These are phyloP conservation scores for Trametes cinnabarina DNA, from an alignment of 768 basidiomycete genomes.

Conservation along the genomic window DNA sequence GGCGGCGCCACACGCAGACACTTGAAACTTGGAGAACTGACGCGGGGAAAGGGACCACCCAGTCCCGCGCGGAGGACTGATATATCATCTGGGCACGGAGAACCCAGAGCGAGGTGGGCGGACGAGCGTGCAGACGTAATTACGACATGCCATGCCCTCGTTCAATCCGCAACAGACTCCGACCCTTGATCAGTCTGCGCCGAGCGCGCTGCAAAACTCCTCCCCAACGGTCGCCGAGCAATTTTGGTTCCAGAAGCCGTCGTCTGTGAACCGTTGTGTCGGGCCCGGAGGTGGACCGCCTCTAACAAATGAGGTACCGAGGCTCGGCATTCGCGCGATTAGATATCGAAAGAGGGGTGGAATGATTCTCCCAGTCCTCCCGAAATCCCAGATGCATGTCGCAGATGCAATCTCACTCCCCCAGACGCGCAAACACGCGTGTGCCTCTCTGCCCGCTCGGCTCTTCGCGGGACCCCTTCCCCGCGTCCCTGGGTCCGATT, in stretches of 20 bases:
- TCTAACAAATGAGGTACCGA: constrained; percentile 24
- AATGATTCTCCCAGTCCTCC: constrained; percentile 19
- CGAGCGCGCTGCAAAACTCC: constrained; percentile 3
- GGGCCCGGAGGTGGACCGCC: constrained; percentile 16
- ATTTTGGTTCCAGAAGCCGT: constrained; percentile 21
- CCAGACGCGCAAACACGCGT: neutral
- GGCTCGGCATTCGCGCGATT: constrained; percentile 24
- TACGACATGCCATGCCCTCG: constrained; percentile 19
- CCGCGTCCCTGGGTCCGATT: constrained; percentile 6
- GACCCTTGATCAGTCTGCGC: constrained; percentile 17
- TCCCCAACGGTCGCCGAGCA: constrained; percentile 19
- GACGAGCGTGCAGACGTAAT: constrained; percentile 15
- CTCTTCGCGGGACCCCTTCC: constrained; percentile 24
- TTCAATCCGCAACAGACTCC: constrained; percentile 15
- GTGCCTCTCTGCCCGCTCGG: constrained; percentile 14
- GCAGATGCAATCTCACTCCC: constrained; percentile 11
- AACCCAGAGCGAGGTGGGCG: constrained; percentile 13
- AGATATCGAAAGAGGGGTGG: constrained; percentile 21
- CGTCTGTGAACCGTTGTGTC: constrained; percentile 14
- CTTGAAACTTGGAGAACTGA: constrained; percentile 2
- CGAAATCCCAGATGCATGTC: constrained; percentile 17
- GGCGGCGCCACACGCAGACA: neutral
- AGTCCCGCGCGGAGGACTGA: constrained; percentile 1
- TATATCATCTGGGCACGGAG: constrained; percentile 19
- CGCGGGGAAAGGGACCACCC: constrained; percentile 9